Base-by-base conservation (phyloP, 2,329 filamentous ascomycete genomes). In the Colletotrichum zoysiae region DNA sequence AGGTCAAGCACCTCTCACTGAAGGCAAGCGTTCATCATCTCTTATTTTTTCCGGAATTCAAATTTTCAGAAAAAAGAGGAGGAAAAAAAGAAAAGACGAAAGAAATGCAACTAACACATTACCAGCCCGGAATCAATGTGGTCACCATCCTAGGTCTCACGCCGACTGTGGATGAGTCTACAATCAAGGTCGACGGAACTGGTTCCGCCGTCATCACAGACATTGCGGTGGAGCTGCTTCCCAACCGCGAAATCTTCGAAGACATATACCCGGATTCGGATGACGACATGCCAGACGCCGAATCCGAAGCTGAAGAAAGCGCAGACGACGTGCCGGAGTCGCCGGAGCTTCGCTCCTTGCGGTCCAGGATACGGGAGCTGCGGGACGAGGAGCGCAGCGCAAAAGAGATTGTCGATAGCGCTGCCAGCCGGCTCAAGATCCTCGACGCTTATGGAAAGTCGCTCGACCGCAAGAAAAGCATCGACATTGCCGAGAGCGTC, bases 161-260 rank as follows among this genome's bases (percentile, higher is more conserved):
- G 14, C 86, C 87, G 2, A 85, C 84, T 1, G 83, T 88, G 26
- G 87, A 91, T 74, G 83, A 88, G 72, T 83, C 89, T 74, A 90
- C 88, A 6, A 86, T 91, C 78, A 89, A 88, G 73, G 85, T 91
- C 23, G 88, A 90, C 71, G 88, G 88, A 53, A 85, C 82, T 63
- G 87, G 88, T 12, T 75, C 83, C 2, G 88, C 88, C 12, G 86
- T 86, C 48, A 88, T 91, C 76, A 88, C 86, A 14, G 89, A 93
- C 76, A 90, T 92, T 73, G 85, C 87, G 12, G 85, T 91, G 51
- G 86, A 91, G 71, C 81, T 87, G 8, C 81, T 91, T 12, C 85
- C 85, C 2, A 90, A 90, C 73, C 82, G 80, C 20, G 86, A 89
- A 38, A 81, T 83, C 35, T 90, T 88, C 66, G 78, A 87, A 58